Conservation (phyloP, 345 rosid species). For the Heritiera fomes region DNA sequence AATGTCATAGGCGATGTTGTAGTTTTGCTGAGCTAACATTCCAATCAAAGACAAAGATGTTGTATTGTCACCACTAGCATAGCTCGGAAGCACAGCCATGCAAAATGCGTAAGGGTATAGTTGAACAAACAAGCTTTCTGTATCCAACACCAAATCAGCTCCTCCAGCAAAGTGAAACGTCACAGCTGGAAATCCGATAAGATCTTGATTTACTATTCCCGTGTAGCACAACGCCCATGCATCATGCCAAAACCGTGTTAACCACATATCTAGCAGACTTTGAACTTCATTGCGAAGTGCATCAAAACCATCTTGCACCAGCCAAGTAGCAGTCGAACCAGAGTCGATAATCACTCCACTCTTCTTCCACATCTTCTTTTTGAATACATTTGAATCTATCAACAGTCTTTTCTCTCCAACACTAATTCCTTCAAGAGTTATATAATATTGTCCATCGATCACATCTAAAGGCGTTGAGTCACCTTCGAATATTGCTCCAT, state of each 20-base stretch:
- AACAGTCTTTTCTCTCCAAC: conserved; percentile 43
- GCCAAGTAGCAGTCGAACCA: conserved; percentile 46
- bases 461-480: conserved; percentile 48
- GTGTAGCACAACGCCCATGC: conserved; percentile 37
- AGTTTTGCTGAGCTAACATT: conserved; percentile 45
- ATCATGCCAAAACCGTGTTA: conserved; percentile 8
- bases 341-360: conserved; percentile 48
- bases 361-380: conserved; percentile 18
- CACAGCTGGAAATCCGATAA: conserved; percentile 41
- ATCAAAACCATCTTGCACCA: conserved; percentile 38
- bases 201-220: conserved; percentile 35
- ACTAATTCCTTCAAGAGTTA: conserved; percentile 53
- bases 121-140: conserved; percentile 44
- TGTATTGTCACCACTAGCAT: background rate
- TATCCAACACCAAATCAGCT: conserved; percentile 41
- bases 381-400: conserved; percentile 39
- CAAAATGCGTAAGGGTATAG: conserved; percentile 29
- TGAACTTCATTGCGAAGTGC: conserved; percentile 38
- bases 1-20: conserved; percentile 46
- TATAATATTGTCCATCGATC: conserved; percentile 34
- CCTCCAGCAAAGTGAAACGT: conserved; percentile 45
- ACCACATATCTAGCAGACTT: conserved; percentile 28
- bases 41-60: conserved; percentile 33
- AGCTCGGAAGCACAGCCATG: conserved; percentile 37
- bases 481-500: conserved; percentile 45